Base-by-base conservation (phyloP, 2,329 filamentous ascomycete genomes). In the Nemania bipapillata region DNA sequence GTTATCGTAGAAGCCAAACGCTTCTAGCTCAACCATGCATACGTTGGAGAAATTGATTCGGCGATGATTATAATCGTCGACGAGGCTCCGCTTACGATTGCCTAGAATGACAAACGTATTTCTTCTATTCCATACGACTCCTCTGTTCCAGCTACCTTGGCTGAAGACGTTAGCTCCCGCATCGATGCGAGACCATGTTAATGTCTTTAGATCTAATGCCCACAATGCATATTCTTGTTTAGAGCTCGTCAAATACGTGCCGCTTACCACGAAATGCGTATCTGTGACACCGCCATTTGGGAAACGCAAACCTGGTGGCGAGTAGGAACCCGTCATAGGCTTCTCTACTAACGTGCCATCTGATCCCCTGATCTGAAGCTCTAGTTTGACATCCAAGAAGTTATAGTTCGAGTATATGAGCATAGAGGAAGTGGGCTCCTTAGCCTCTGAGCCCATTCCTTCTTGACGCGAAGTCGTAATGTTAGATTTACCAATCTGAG, bases 351-450 rank as follows among this genome's bases (percentile, higher is more conserved):
- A 83, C 0, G 89, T 90, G 32, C 96, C 95, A 78, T 98, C 94
- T 1, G 93, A 88, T 8, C 92, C 85, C 60, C 96, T 89, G 55
- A 99, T 89, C 80, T 98, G 96, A 42, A 99, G 84, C 80, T 99
- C 96, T 26, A 99, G 84, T 79, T 97, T 98, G 73, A 99, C 96
- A 75, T 99, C 95, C 63, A 99, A 81, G 77, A 99, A 99, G 80
- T 99, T 98, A 81, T 99, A 99, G 79, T 99, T 99, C 26, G 95
- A 98, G 80, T 99, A 99, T 53, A 99, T 96, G 70, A 99, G 86
- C 94, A 98, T 97, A 1, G 89, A 90, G 1, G 88, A 89, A 6
- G 87, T 87, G 0, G 86, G 79, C 57, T 90, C 88, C 32, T 85
- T 84, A 3, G 83, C 79, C 71, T 90, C 87, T 63, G 86, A 84